Evolutionary conservation across 345 rosid species (phyloP), one percentile per base, ranked within the genome.

Genomic region (Dimocarpus longan): DNA sequence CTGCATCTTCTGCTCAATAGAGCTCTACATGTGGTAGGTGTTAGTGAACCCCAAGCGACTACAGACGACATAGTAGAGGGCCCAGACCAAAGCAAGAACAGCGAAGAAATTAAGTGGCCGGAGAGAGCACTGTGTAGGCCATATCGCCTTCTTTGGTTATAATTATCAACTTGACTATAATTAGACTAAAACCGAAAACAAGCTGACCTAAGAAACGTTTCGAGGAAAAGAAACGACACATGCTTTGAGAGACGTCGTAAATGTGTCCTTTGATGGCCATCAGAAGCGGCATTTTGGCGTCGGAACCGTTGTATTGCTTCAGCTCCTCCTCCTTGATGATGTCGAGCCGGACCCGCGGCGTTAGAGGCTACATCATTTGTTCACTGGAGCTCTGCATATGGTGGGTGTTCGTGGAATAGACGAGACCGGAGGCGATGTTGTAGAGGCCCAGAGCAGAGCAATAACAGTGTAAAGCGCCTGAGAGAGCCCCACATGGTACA

Each of bases 231-330:
- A 64, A 24, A 75, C n/a, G 59, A 54, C 5, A 72, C 98, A 97
- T 94, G 98, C 98, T 93, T 77, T 90, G 97, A 0, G 99, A 91
- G 15, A 97, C 98, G 80, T 97, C 99, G 76, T 94, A 97, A 94
- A 94, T 97, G 98, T 97, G 99, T 63, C 93, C 93, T 89, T 94
- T 94, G 84, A 97, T 94, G 66, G 98, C 98, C 99, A 97, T 94
- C 46, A 97, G 95, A 81, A 97, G 89, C 50, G 99, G 95, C 80
- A 91, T 97, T 74, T 84, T 80, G 42, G 95, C 85, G 88, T 97
- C 98, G 11, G 87, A 19, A 65, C 99, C 98, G 75, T 94, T 96
- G 63, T 92, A 97, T 79, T 83, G 93, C 66, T 87, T 91, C 72
- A 97, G 93, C 68, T 97, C 98, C 64, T 89, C 98, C 79, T 84